Evolutionary conservation across 2,329 filamentous ascomycete species (phyloP).

Genomic region (Monosporascus ibericus): DNA sequence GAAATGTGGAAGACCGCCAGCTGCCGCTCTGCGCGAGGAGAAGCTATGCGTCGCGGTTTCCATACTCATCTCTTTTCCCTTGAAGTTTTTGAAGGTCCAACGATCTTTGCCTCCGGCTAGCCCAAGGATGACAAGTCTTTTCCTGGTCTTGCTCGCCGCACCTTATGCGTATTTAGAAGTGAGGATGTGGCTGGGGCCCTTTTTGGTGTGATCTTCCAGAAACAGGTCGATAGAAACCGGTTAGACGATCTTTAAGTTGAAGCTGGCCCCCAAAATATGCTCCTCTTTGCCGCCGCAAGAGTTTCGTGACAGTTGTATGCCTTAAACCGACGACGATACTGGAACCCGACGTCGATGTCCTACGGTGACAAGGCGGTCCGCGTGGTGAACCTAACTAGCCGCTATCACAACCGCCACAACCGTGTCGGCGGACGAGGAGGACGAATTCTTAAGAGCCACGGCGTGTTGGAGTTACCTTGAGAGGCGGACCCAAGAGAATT

Average conservation of each 20-base stretch:
- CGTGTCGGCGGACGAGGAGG: background rate
- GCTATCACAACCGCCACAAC: conserved; percentile 3
- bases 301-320: background rate
- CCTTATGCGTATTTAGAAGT: background rate
- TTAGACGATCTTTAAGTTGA: background rate
- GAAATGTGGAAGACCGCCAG: conserved; percentile 54
- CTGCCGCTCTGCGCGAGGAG: conserved; percentile 63
- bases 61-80: conserved; percentile 14
- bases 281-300: no score
- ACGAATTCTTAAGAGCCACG: background rate
- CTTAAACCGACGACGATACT: background rate
- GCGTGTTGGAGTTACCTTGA: conserved; percentile 10
- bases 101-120: background rate
- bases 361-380: background rate
- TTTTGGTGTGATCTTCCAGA: background rate
- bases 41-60: conserved; percentile 44
- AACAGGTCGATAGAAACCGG: background rate
- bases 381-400: conserved; percentile 1
- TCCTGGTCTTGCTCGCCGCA: background rate
- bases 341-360: background rate
- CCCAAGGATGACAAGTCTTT: background rate
- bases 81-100: background rate
- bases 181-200: no score
- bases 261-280: no score
- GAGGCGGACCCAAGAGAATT: conserved; percentile 17